phyloP scores from a whole-genome alignment of 2,329 filamentous ascomycete genomes.

The Botrytis porri region DNA sequence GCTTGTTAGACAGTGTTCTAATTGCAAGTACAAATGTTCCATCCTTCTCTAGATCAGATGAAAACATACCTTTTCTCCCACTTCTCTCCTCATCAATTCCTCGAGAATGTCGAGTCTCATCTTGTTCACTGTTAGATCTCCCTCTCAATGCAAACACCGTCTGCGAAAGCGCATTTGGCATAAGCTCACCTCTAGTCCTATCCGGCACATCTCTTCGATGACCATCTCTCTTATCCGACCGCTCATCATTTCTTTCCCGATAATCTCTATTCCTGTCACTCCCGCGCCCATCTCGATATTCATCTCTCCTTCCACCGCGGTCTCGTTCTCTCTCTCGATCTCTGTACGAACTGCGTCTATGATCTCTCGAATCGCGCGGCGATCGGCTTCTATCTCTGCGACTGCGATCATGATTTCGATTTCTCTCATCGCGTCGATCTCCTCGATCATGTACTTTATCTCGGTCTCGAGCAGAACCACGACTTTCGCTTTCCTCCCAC shows the following conservation, averaged over 20 bases:
- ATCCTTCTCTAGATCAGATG: neutral
- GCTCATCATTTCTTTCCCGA: slow-evolving; percentile 23
- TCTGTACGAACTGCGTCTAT: slow-evolving; percentile 30
- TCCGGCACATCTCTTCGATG: slow-evolving; percentile 14
- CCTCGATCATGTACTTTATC: slow-evolving; percentile 41
- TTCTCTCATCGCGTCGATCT: slow-evolving; percentile 38
- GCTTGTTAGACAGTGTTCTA: slow-evolving; percentile 22
- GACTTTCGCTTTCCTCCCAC: slow-evolving; percentile 52
- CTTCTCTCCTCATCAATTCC: slow-evolving; percentile 11
- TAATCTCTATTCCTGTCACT: slow-evolving; percentile 29
- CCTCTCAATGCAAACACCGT: slow-evolving; percentile 14
- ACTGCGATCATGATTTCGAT: slow-evolving; percentile 37
- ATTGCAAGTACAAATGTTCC: slow-evolving; percentile 9
- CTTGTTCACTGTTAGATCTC: slow-evolving; percentile 19
- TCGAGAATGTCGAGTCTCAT: neutral
- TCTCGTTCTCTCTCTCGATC: slow-evolving; percentile 42
- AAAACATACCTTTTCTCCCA: slow-evolving; percentile 21
- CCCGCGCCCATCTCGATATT: slow-evolving; percentile 27
- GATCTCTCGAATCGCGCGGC: slow-evolving; percentile 29
- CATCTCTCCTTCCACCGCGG: slow-evolving; percentile 26
- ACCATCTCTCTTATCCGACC: slow-evolving; percentile 24
- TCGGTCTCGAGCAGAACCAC: slow-evolving; percentile 38
- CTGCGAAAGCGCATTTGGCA: slow-evolving; percentile 13
- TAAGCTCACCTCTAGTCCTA: slow-evolving; percentile 19
- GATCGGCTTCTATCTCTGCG: slow-evolving; percentile 39